Base-by-base conservation (phyloP, 495 filamentous ascomycete genomes). In the Chlorociboria aeruginascens region DNA sequence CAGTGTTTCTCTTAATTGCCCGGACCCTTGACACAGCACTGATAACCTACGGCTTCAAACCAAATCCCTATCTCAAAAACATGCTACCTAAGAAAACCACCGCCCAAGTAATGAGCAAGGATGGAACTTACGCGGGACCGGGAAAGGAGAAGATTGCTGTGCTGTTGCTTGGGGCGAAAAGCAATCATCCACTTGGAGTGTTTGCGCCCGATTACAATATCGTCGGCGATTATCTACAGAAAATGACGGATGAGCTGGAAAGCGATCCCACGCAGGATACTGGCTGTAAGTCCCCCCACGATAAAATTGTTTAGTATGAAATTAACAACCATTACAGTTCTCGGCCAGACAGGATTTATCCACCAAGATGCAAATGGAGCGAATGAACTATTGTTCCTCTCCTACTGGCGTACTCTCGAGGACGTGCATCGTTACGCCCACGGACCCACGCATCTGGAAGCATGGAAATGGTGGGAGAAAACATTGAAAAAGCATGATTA, bases 391-490 rank as follows among this genome's bases (percentile, higher is more conserved):
- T 12, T 53, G 1, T 25, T 53, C 6, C 32, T 53, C 25, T 48
- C 45, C 7, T 53, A 53, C 35, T 53, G 50, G 50, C 50, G 50
- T 2, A 29, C 7, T 6, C 8, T 53, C 6, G 45, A 48, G 11
- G 39, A 53, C 14, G 50, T 53, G 12, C 50, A 53, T 34, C 34
- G 16, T 25, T 53, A 48, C 29, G 50, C 50, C 10, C 50, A 53
- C 25, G 34, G 44, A 0, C 45, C 50, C 3, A 17, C 37, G 11
- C 50, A 53, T 29, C 32, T 25, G 7, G 37, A 48, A 20, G 50
- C 50, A 7, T 53, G 50, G 50, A 32, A 36, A 13, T 53, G 50
- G 50, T 53, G 50, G 50, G 50, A 53, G 10, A 31, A 17, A 32
- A 48, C 50, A 3, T 33, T 53, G 14, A 40, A 39, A 13, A 16